Conservation (phyloP, 176 grass and related monocot species). For the Oropetium thomaeum region DNA sequence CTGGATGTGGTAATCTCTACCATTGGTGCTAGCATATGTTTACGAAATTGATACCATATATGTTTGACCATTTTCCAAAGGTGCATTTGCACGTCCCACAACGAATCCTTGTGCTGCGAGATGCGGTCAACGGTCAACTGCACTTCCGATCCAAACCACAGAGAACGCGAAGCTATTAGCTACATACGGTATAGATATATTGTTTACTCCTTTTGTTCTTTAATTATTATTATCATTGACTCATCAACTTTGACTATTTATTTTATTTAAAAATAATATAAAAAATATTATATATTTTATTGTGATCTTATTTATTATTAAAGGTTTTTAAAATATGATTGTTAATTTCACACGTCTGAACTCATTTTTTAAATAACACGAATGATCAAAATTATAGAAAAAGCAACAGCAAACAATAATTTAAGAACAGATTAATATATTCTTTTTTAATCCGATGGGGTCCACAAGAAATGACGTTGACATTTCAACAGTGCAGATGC, state of each 20-base stretch:
- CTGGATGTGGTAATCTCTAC: neutral
- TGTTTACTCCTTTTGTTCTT: too few species aligned
- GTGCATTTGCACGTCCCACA: neutral
- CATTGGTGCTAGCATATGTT: neutral
- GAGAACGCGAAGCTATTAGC: neutral
- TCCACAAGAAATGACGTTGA: neutral
- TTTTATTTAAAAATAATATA: too few species aligned
- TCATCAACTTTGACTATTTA: too few species aligned
- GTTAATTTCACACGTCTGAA: too few species aligned
- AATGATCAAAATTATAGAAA: too few species aligned
- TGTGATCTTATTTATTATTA: too few species aligned
- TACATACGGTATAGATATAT: neutral
- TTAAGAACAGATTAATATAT: too few species aligned
- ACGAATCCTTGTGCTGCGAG: neutral
- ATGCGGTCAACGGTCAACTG: slow-evolving; percentile 17
- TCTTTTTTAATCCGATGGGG: neutral
- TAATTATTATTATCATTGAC: too few species aligned
- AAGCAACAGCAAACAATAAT: too few species aligned
- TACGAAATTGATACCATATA: neutral
- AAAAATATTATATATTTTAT: too few species aligned
- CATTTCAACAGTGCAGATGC: neutral
- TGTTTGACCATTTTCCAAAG: neutral
- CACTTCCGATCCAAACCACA: neutral
- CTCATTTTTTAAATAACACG: too few species aligned
- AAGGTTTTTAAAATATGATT: too few species aligned